Percentiles rank a stretch among this genome's conserved stretches.
Evolutionary conservation across 805 yeast genomes (phyloP).

Genomic region (Myxozyma neglecta): DNA sequence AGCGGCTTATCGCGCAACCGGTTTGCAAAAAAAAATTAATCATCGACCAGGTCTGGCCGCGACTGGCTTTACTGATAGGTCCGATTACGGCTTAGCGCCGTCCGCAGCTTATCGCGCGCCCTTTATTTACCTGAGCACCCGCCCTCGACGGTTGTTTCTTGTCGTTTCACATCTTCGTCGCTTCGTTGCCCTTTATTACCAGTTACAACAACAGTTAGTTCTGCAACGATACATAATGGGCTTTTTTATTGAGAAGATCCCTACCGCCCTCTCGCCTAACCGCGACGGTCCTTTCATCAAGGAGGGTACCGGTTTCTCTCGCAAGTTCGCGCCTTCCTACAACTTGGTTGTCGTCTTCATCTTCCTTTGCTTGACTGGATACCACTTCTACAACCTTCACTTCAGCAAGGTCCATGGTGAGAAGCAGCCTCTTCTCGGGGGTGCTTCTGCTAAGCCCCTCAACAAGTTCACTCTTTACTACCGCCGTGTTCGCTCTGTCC

Average conservation of each 20-base stretch:
- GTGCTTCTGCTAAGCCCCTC: slow-evolving; percentile 15
- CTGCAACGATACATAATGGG: slow-evolving; percentile 24
- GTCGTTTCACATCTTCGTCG: not conserved
- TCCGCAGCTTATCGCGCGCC: slow-evolving; percentile 9
- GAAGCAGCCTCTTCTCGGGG: slow-evolving; percentile 32
- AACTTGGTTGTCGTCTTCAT: slow-evolving; percentile 26
- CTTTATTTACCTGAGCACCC: slow-evolving; percentile 10
- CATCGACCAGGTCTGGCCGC: slow-evolving; percentile 7
- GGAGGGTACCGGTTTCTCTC: slow-evolving; percentile 31
- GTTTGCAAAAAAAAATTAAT: not conserved
- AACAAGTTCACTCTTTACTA: slow-evolving; percentile 21
- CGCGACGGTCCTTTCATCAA: slow-evolving; percentile 30
- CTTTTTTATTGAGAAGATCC: slow-evolving; percentile 31
- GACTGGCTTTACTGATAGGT: slow-evolving; percentile 1
- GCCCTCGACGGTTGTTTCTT: not conserved
- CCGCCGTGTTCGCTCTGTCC: slow-evolving; percentile 29
- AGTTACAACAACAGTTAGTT: not conserved
- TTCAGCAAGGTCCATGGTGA: slow-evolving; percentile 29
- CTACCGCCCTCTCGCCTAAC: slow-evolving; percentile 30
- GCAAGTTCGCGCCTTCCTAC: slow-evolving; percentile 30
- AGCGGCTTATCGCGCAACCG: slow-evolving; percentile 10
- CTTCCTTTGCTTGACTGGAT: slow-evolving; percentile 25
- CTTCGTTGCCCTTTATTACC: not conserved
- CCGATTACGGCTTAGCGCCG: slow-evolving; percentile 7
- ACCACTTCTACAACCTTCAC: slow-evolving; percentile 27